Conservation (phyloP, 345 rosid genomes). For the Eucalyptus polyanthemos region DNA sequence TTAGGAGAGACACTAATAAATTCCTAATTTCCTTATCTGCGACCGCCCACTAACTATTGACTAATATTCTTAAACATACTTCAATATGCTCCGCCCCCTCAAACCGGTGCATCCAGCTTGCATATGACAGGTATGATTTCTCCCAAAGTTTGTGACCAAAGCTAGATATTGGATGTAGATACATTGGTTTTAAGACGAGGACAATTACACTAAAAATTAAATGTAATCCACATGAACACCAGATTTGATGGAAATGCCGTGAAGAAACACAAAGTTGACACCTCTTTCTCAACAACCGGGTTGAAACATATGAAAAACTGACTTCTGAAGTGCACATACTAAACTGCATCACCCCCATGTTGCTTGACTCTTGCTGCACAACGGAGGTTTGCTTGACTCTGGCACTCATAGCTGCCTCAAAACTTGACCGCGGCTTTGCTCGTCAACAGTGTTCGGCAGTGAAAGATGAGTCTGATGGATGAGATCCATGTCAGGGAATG, state of each 20-base stretch:
- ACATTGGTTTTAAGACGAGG: not conserved
- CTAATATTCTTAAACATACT: not conserved
- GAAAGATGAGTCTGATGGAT: not conserved
- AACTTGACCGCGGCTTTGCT: not conserved
- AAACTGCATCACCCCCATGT: not conserved
- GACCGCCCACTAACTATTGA: not conserved
- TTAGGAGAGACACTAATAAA: not conserved
- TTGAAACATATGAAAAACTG: not conserved
- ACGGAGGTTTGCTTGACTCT: not conserved
- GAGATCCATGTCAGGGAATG: not conserved
- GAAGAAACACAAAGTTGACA: not conserved
- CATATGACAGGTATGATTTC: not conserved
- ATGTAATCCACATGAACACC: not conserved
- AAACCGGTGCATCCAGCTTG: not conserved
- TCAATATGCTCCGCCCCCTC: not conserved
- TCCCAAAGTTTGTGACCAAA: not conserved
- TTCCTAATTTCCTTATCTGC: not conserved
- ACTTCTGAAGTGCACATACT: not conserved
- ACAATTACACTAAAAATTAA: not conserved
- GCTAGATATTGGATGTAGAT: not conserved
- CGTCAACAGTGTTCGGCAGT: not conserved
- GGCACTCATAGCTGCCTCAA: not conserved
- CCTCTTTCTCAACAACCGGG: not conserved
- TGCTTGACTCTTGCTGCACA: not conserved
- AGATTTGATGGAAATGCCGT: not conserved